Evolutionary conservation across 164 flowering plant species (phyloP), one percentile per base, ranked within the genome.

Genomic region (Pachysandra terminalis): DNA sequence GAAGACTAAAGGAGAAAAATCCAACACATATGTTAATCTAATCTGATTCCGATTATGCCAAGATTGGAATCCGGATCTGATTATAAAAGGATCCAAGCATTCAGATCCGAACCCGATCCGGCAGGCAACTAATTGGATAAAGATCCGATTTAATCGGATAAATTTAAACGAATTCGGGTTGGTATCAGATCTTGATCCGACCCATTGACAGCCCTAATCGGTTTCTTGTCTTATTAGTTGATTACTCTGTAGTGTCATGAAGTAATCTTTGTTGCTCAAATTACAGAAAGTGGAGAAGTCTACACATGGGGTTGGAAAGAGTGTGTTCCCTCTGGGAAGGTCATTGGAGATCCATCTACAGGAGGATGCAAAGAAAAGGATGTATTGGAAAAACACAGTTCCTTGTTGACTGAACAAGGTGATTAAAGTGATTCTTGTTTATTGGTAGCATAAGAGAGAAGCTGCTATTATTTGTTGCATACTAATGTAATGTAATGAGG

Each of bases 301-400:
- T 86, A 85, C 60, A 86, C 94, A 12, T 88, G 94, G 94, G 94
- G 91, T 41, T 88, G 94, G 94, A 86, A 84, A 76, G 94, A 88
- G 73, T 88, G 91, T 72, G 70, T 88, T 53, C 94, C 94, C 23
- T 84, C 94, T 66, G 94, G 91, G 21, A 88, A 80, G 73, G 79
- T 85, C 5, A 64, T 85, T 26, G 87, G 82, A 59, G 88, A 85
- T 27, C 70, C 78, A 40, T 67, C 87, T 19, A 9, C 26, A 0
- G 82, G 79, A 17, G 72, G 59, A 68, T 54, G n/a, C 40, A 17
- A 51, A 41, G 87, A 84, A 57, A 83, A 77, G 72, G 89, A 85
- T 72, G 71, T 48, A 56, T n/a, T 21, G 63, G 86, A 86, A 48
- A 69, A 73, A 65, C 83, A 82, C n/a, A 69, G 67, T 66, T 70